These are phyloP conservation scores for Cryphonectria radicalis DNA, from an alignment of 2,329 filamentous ascomycete species.

Conservation along the genomic window DNA sequence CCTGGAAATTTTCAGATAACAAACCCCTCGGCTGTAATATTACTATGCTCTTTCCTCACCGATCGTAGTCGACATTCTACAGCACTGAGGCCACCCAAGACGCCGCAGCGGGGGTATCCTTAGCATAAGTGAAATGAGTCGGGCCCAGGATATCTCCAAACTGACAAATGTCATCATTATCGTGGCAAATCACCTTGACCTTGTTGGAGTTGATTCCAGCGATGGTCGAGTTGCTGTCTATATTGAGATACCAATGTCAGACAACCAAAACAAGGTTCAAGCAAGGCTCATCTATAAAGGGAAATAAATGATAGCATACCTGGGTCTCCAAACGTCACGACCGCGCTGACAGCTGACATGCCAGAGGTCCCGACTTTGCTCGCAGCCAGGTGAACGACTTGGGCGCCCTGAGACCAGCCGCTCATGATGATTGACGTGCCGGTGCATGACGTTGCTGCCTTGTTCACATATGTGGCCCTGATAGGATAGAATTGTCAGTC, in stretches of 20 bases:
- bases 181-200: constrained; percentile 33
- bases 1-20: background rate
- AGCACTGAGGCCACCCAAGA: constrained; percentile 31
- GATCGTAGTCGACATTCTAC: background rate
- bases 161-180: constrained; percentile 35
- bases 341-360: constrained; percentile 32
- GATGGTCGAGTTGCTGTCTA: constrained; percentile 30
- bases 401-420: constrained; percentile 42
- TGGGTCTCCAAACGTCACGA: constrained; percentile 39
- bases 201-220: constrained; percentile 27
- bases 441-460: constrained; percentile 42
- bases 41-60: too few species aligned
- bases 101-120: constrained; percentile 33
- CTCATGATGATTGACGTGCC: constrained; percentile 46
- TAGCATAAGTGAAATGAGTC: constrained; percentile 36
- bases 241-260: constrained; percentile 3
- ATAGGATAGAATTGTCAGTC: constrained; percentile 9
- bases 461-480: constrained; percentile 39
- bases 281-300: background rate
- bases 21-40: background rate
- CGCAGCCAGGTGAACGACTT: constrained; percentile 38
- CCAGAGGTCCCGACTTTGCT: constrained; percentile 28
- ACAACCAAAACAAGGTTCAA: background rate
- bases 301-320: constrained; percentile 4
- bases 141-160: constrained; percentile 33